phyloP scores from a whole-genome alignment of 441 rosid species.

The Viola pubescens region DNA sequence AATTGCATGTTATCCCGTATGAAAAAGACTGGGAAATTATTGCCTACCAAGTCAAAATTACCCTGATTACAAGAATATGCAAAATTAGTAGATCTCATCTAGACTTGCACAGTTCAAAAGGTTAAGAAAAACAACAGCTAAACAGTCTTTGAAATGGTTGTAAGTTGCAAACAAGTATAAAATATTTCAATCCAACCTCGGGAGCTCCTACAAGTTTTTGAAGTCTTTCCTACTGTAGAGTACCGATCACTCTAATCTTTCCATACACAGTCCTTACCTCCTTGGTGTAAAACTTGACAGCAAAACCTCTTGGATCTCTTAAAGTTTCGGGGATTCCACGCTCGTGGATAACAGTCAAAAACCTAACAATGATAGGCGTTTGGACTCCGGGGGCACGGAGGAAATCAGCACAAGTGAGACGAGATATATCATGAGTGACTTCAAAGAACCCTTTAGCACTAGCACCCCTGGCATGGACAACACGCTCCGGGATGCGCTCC shows the following conservation, averaged over 20 bases:
- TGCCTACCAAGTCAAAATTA: constrained; percentile 75
- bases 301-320: constrained; percentile 1
- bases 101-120: background rate
- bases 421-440: background rate
- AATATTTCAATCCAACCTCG: no score
- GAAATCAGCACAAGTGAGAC: background rate
- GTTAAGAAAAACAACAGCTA: background rate
- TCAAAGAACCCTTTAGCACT: constrained; percentile 3
- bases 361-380: background rate
- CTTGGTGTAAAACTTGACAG: background rate
- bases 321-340: constrained; percentile 1
- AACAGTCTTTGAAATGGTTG: no score
- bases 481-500: constrained; percentile 3
- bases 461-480: background rate
- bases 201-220: no score
- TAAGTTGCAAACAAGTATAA: no score
- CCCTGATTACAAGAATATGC: constrained; percentile 32
- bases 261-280: background rate
- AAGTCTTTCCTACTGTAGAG: no score
- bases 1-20: constrained; percentile 73
- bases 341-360: background rate
- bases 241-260: no score
- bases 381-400: background rate
- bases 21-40: constrained; percentile 75
- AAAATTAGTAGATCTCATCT: background rate